These are phyloP conservation scores for Helicostylum pulchrum DNA, from an alignment of 192 early-diverging fungal species.

Conservation along the genomic window DNA sequence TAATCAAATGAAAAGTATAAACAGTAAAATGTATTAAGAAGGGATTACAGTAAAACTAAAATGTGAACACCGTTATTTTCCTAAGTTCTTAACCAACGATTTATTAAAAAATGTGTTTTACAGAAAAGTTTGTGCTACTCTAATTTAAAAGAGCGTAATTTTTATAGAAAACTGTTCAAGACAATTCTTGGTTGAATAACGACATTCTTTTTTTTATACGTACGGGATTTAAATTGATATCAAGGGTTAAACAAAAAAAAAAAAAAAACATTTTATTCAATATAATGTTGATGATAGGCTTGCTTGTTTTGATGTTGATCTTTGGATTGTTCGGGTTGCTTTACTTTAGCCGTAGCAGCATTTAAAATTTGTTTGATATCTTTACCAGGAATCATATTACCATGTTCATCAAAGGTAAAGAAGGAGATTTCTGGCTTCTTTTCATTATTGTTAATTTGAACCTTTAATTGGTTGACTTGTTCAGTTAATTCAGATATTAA, in stretches of 20 bases:
- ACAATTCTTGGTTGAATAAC: too few relatives aligned
- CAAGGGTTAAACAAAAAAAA: not conserved
- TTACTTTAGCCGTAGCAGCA: not conserved
- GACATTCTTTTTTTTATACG: too few relatives aligned
- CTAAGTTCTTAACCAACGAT: too few relatives aligned
- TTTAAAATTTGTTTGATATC: not conserved
- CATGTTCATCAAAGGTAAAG: conserved; percentile 6
- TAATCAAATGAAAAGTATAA: too few relatives aligned
- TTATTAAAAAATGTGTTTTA: too few relatives aligned
- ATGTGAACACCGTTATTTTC: too few relatives aligned
- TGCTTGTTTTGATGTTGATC: conserved; percentile 16
- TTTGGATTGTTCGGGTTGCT: conserved; percentile 3
- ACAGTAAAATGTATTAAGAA: too few relatives aligned
- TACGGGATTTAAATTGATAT: not conserved
- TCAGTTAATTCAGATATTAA: conserved; percentile 11
- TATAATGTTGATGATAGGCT: conserved; percentile 15
- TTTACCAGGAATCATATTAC: conserved; percentile 7
- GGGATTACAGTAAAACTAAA: too few relatives aligned
- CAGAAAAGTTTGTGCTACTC: too few relatives aligned
- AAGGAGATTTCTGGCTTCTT: not conserved
- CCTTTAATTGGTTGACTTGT: conserved; percentile 10
- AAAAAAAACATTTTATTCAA: not conserved
- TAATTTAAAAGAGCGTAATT: too few relatives aligned
- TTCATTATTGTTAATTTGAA: not conserved
- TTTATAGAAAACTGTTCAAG: too few relatives aligned